Evolutionary conservation across 2,329 filamentous ascomycete species (phyloP).

Genomic region (Venturia pyrina): DNA sequence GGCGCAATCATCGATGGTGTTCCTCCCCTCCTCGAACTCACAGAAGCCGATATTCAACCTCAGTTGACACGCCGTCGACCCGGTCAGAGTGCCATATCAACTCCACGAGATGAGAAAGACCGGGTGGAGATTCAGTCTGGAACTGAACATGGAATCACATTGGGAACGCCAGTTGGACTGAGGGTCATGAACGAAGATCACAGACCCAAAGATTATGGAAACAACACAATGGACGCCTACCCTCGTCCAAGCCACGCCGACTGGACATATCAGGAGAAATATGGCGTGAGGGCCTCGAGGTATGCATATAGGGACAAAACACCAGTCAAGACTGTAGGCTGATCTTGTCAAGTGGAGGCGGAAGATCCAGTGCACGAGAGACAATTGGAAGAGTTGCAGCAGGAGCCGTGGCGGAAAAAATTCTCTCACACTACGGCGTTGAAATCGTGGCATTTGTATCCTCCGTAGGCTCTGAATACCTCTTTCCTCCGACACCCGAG

Average conservation of each 20-base stretch:
- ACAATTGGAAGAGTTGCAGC: conserved; percentile 87
- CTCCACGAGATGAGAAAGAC: conserved; percentile 88
- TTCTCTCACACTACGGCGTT: conserved; percentile 72
- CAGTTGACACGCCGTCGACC: conserved; percentile 79
- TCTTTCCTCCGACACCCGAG: conserved; percentile 61
- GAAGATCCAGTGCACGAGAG: conserved; percentile 84
- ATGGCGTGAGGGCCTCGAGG: conserved; percentile 75
- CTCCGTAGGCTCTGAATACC: conserved; percentile 69
- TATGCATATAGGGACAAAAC: neutral
- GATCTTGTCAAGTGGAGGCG: conserved; percentile 56
- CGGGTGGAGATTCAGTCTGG: conserved; percentile 85
- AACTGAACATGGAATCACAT: conserved; percentile 77
- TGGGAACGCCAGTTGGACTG: conserved; percentile 85
- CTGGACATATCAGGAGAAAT: conserved; percentile 96
- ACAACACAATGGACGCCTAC: conserved; percentile 81
- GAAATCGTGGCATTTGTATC: conserved; percentile 89
- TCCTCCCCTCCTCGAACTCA: conserved; percentile 78
- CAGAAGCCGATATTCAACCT: conserved; percentile 81
- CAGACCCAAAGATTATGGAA: conserved; percentile 81
- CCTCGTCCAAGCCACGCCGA: conserved; percentile 90
- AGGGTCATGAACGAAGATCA: conserved; percentile 88
- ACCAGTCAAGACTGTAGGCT: neutral
- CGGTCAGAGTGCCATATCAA: conserved; percentile 82
- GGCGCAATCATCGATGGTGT: conserved; percentile 91
- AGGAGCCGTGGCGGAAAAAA: conserved; percentile 89